Conservation (phyloP, 441 rosid genomes). For the Theobroma grandiflorum region DNA sequence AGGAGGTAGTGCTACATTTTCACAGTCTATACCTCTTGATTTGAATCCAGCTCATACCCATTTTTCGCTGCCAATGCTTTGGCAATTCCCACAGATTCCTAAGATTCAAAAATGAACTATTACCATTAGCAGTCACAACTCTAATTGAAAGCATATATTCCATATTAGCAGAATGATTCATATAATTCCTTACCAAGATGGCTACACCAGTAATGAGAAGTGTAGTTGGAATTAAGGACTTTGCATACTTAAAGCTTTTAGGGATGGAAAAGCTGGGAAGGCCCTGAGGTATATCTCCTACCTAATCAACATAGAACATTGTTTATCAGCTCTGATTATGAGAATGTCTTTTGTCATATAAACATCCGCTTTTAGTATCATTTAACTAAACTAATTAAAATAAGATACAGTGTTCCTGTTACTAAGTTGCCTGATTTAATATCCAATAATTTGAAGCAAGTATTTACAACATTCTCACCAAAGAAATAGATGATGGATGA, state of each 20-base stretch:
- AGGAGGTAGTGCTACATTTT: constrained; percentile 21
- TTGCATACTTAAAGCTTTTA: constrained; percentile 59
- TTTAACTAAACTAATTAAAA: not conserved
- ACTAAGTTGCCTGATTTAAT: not conserved
- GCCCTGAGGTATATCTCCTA: constrained; percentile 95
- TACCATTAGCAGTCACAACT: constrained; percentile 22
- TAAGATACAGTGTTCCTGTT: not conserved
- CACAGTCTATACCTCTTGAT: constrained; percentile 75
- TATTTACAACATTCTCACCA: constrained; percentile 62
- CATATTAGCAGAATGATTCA: constrained; percentile 29
- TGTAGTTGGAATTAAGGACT: constrained; percentile 85
- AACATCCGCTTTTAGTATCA: not conserved
- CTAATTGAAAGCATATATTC: constrained; percentile 23
- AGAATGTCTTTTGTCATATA: not conserved
- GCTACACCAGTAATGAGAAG: constrained; percentile 96
- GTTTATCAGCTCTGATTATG: constrained; percentile 27
- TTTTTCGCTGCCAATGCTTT: constrained; percentile 97
- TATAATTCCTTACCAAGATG: constrained; percentile 76
- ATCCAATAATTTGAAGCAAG: constrained; percentile 14
- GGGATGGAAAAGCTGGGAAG: constrained; percentile 91
- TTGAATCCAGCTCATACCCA: constrained; percentile 91
- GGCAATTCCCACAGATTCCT: constrained; percentile 98
- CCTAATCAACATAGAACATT: constrained; percentile 55
- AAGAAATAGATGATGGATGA: constrained; percentile 77
- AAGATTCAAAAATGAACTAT: constrained; percentile 34